Evolutionary conservation across 2,329 filamentous ascomycete genomes (phyloP).

Genomic region (Periconia sp.): DNA sequence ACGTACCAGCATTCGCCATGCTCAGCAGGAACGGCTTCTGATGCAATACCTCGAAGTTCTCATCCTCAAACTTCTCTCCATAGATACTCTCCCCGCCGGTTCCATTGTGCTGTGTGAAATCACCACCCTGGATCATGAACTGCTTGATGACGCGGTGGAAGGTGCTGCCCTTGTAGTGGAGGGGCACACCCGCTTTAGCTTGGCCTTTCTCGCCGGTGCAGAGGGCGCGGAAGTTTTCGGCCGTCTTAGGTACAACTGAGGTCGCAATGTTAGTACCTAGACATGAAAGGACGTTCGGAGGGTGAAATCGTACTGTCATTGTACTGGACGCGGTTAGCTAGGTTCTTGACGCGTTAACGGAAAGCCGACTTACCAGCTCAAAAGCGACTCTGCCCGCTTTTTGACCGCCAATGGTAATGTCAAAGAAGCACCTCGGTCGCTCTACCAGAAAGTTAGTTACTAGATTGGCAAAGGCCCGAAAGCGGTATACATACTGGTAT

Average conservation of each 20-base stretch:
- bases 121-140: constrained; percentile 98
- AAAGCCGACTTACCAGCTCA: constrained; percentile 65
- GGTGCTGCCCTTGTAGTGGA: constrained; percentile 87
- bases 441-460: constrained; percentile 39
- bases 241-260: constrained; percentile 83
- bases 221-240: constrained; percentile 91
- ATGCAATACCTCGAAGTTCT: constrained; percentile 92
- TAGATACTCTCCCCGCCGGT: constrained; percentile 98
- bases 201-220: constrained; percentile 93
- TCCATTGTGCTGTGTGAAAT: constrained; percentile 93
- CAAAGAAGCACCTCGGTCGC: constrained; percentile 87
- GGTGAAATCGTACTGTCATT: constrained; percentile 39
- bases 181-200: constrained; percentile 77
- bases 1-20: constrained; percentile 88
- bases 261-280: background rate
- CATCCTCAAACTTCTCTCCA: constrained; percentile 93
- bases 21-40: constrained; percentile 90
- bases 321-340: constrained; percentile 36
- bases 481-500: background rate
- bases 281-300: background rate
- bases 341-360: background rate
- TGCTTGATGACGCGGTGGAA: constrained; percentile 98
- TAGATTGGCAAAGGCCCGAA: background rate
- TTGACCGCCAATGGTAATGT: constrained; percentile 78
- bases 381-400: constrained; percentile 79